Percentiles rank a stretch among this genome's conserved stretches.
phyloP scores from a whole-genome alignment of 2,329 filamentous ascomycete genomes.

The Drechslera avenae region DNA sequence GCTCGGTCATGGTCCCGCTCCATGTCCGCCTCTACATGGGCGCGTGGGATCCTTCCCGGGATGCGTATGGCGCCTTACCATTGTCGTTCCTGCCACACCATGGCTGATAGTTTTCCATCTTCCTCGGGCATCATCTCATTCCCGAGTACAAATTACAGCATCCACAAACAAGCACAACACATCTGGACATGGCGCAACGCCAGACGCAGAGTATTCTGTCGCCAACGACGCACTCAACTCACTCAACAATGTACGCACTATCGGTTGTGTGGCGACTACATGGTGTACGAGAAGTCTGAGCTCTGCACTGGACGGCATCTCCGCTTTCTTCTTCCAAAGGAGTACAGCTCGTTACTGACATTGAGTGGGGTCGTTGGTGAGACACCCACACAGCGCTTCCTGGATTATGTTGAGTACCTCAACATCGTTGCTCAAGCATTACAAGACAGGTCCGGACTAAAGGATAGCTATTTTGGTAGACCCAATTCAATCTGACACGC shows the following conservation, averaged over 20 bases:
- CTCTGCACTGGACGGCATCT: constrained; percentile 48
- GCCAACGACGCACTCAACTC: constrained; percentile 50
- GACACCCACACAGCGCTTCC: constrained; percentile 42
- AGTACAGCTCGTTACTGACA: constrained; percentile 46
- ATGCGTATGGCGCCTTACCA: constrained; percentile 43
- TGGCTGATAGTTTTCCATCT: constrained; percentile 16
- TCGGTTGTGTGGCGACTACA: constrained; percentile 59
- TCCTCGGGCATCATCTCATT: constrained; percentile 37
- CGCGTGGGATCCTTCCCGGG: constrained; percentile 54
- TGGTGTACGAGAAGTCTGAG: constrained; percentile 47
- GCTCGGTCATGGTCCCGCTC: constrained; percentile 54
- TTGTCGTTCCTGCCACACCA: constrained; percentile 1
- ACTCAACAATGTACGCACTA: constrained; percentile 55
- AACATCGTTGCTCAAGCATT: constrained; percentile 24
- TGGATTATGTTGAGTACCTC: constrained; percentile 27
- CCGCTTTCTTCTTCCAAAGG: constrained; percentile 54
- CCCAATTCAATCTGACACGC: constrained; percentile 16
- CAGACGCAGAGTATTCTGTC: constrained; percentile 52
- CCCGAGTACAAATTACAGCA: constrained; percentile 56
- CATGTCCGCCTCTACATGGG: constrained; percentile 56
- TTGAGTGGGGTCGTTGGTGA: constrained; percentile 58
- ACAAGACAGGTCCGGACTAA: constrained; percentile 27
- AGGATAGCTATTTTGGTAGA: constrained; percentile 35
- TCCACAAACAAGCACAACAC: constrained; percentile 57
- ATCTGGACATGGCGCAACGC: constrained; percentile 52